Conservation (phyloP, 257 asterid species). For the Fraxinus anomala region DNA sequence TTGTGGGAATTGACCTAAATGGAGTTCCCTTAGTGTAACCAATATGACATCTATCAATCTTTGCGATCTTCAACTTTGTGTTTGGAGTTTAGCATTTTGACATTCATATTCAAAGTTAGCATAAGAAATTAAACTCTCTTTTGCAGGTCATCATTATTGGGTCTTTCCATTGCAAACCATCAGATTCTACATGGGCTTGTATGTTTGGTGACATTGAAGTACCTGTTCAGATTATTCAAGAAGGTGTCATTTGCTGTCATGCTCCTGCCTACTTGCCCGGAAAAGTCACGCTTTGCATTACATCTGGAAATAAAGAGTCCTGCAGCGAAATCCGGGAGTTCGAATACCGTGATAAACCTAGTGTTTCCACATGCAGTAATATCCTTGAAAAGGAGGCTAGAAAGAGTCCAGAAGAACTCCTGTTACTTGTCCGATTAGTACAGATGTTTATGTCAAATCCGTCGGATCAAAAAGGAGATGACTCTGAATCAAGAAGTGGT, state of each 20-base stretch:
- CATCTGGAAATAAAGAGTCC: slow-evolving; percentile 81
- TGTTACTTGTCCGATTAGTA: slow-evolving; percentile 73
- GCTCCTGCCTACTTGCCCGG: slow-evolving; percentile 80
- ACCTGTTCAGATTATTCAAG: slow-evolving; percentile 78
- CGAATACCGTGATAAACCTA: slow-evolving; percentile 63
- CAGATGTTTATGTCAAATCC: slow-evolving; percentile 71
- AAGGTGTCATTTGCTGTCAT: slow-evolving; percentile 78
- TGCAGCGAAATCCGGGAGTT: slow-evolving; percentile 89
- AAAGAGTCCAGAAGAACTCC: slow-evolving; percentile 65
- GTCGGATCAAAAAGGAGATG: slow-evolving; percentile 39
- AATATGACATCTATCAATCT: background rate
- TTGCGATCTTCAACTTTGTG: background rate
- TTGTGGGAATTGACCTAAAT: background rate
- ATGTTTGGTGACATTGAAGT: slow-evolving; percentile 93
- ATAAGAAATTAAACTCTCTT: slow-evolving; percentile 18
- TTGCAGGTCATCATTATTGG: slow-evolving; percentile 83
- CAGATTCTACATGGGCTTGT: slow-evolving; percentile 75
- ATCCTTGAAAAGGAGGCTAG: slow-evolving; percentile 46
- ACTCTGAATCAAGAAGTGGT: slow-evolving; percentile 46
- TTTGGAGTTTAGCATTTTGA: slow-evolving; percentile 11
- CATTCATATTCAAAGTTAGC: slow-evolving; percentile 20
- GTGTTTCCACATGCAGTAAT: slow-evolving; percentile 37
- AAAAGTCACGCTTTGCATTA: slow-evolving; percentile 68
- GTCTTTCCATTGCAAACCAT: slow-evolving; percentile 73
- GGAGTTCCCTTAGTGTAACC: background rate